Evolutionary conservation across 2,329 filamentous ascomycete genomes (phyloP).

Genomic region (Camillea tinctor): DNA sequence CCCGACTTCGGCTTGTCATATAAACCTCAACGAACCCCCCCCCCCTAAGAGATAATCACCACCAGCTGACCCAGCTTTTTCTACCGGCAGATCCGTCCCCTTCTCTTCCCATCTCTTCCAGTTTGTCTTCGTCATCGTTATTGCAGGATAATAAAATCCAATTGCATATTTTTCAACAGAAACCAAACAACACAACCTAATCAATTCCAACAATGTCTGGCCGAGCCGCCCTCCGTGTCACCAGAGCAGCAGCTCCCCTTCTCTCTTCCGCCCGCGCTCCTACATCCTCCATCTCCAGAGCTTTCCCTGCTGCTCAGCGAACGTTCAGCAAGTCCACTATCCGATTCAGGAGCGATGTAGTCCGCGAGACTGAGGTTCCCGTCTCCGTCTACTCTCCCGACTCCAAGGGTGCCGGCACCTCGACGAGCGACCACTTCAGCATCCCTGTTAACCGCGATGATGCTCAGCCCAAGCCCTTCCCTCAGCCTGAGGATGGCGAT

Average conservation of each 20-base stretch:
- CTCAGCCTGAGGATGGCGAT: conserved; percentile 44
- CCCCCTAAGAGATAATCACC: not conserved
- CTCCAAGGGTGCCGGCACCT: conserved; percentile 42
- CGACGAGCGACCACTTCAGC: conserved; percentile 50
- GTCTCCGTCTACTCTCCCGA: conserved; percentile 53
- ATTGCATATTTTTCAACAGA: not conserved
- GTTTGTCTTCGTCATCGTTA: not conserved
- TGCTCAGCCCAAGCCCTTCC: conserved; percentile 42
- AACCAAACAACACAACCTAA: conserved; percentile 2
- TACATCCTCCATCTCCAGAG: conserved; percentile 21
- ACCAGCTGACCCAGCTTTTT: not conserved
- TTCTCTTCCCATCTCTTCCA: not conserved
- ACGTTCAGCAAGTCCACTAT: conserved; percentile 37
- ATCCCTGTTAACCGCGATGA: conserved; percentile 51
- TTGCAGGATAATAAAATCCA: not conserved
- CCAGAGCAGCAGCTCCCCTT: conserved; percentile 31
- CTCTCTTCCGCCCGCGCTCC: conserved; percentile 22
- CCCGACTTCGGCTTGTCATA: not conserved
- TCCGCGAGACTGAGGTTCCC: conserved; percentile 57
- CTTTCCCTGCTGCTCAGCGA: conserved; percentile 32
- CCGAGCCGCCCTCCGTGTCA: conserved; percentile 31
- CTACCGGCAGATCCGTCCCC: not conserved
- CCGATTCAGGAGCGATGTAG: conserved; percentile 49
- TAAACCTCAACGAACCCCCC: not conserved
- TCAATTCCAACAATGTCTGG: conserved; percentile 30